Base-by-base conservation (phyloP, 306 rosid genomes). In the Trifolium repens region DNA sequence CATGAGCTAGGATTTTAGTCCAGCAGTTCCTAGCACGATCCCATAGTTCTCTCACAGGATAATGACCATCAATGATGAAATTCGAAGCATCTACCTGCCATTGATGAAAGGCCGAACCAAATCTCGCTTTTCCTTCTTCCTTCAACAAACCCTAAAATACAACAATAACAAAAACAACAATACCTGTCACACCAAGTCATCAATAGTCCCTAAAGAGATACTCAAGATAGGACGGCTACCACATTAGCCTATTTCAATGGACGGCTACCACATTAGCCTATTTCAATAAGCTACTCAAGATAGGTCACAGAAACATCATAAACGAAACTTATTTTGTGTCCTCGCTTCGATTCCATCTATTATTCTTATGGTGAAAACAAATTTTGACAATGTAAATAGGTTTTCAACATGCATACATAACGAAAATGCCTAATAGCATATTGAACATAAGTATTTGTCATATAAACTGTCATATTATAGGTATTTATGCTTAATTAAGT, bases 11-110 rank as follows among this genome's bases (percentile, higher is more conserved):
- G 65, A 94, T 87, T 82, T 81, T 90, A 77, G 70, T 62, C 97
- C 96, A 94, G 85, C 91, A 84, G 87, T 76, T 85, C 75, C 96
- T 87, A 79, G 96, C 96, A 32, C 96, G 94, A 0, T 50, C 88
- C 98, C 98, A 91, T 83, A 94, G 77, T 84, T 94, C 98, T 75
- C 96, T 89, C 76, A 94, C 98, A 0, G 97, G 97, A 90, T 90
- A 91, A 86, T 91, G 98, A 77, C 87, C 97, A 60, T 94, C 97
- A 49, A 94, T 89, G 77, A 55, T 58, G 84, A 91, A 94, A 84
- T 94, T 94, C 5, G 86, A 69, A 11, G 96, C 88, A 86, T 94
- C 97, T 7, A 85, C 75, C 85, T 91, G 97, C 98, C 98, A 94
- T 72, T 91, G 82, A 32, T 79, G 88, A 81, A 12, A 94, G 84